These are phyloP conservation scores for Rhododendron simsii DNA, from an alignment of 148 eudicot species.

Conservation along the genomic window DNA sequence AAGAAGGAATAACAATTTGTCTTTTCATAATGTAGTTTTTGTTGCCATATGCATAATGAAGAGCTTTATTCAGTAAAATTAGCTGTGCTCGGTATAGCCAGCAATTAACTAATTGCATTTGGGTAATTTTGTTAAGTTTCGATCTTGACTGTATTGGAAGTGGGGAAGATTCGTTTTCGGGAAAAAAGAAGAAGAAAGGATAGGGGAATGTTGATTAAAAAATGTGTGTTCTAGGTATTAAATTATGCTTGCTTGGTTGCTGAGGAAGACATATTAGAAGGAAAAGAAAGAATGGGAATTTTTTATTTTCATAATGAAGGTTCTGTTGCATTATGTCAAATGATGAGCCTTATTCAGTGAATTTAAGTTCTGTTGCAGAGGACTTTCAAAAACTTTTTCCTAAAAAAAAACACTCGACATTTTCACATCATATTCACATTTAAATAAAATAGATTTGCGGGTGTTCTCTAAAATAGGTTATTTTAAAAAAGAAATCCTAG, in stretches of 20 bases:
- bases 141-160: background rate
- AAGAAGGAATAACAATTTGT: background rate
- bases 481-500: background rate
- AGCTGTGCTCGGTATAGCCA: too few relatives aligned
- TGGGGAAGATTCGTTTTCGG: background rate
- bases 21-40: background rate
- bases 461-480: background rate
- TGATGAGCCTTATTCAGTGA: background rate
- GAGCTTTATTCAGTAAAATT: too few relatives aligned
- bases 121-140: background rate
- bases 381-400: background rate
- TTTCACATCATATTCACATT: background rate
- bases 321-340: background rate
- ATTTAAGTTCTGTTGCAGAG: background rate
- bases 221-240: slow-evolving; percentile 1
- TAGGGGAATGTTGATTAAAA: background rate
- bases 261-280: background rate
- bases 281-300: background rate
- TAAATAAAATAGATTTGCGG: too few relatives aligned
- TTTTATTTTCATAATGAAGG: background rate
- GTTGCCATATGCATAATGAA: background rate
- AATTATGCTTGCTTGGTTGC: slow-evolving; percentile 2
- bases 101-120: background rate
- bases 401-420: background rate
- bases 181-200: too few relatives aligned